These are phyloP conservation scores for Pseudocercospora vitis DNA, from an alignment of 2,329 filamentous ascomycete species.

Conservation along the genomic window DNA sequence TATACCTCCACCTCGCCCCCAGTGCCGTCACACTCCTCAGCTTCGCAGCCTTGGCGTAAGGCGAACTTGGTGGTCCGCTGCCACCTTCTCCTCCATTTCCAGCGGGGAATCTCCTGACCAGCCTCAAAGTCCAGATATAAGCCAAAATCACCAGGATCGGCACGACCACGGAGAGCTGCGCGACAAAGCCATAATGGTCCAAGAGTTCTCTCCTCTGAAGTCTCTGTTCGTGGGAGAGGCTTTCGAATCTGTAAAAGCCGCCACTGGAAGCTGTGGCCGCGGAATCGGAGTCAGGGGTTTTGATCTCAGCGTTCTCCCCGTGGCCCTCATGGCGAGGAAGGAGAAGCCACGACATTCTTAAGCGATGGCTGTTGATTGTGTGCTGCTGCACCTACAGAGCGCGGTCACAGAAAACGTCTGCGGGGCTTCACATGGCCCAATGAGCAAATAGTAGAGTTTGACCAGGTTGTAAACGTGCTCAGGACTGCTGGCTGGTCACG, in stretches of 20 bases:
- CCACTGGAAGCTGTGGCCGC: background rate
- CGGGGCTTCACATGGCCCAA: too few relatives aligned
- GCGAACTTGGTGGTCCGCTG: slow-evolving; percentile 40
- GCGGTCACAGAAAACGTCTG: too few relatives aligned
- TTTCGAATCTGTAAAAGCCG: slow-evolving; percentile 52
- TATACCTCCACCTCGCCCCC: slow-evolving; percentile 26
- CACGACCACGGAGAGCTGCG: slow-evolving; percentile 55
- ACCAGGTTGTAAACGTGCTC: background rate
- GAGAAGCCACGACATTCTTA: background rate
- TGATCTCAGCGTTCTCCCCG: background rate
- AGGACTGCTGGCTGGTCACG: too few relatives aligned
- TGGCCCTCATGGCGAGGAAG: slow-evolving; percentile 1
- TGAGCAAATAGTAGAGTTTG: background rate
- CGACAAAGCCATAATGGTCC: slow-evolving; percentile 56
- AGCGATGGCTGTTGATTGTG: too few relatives aligned
- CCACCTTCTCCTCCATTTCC: background rate
- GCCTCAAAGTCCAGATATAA: slow-evolving; percentile 17
- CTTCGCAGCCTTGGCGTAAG: slow-evolving; percentile 40
- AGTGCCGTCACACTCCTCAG: slow-evolving; percentile 11
- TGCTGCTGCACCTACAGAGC: too few relatives aligned
- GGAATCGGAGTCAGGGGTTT: too few relatives aligned
- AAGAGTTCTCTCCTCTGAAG: slow-evolving; percentile 52
- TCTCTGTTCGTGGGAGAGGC: slow-evolving; percentile 52
- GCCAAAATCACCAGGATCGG: slow-evolving; percentile 46
- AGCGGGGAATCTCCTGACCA: background rate